Percentiles rank a stretch among this genome's conserved stretches.
Conservation (phyloP, 1,284 basidiomycete species). For the Cutaneotrichosporon sp. region DNA sequence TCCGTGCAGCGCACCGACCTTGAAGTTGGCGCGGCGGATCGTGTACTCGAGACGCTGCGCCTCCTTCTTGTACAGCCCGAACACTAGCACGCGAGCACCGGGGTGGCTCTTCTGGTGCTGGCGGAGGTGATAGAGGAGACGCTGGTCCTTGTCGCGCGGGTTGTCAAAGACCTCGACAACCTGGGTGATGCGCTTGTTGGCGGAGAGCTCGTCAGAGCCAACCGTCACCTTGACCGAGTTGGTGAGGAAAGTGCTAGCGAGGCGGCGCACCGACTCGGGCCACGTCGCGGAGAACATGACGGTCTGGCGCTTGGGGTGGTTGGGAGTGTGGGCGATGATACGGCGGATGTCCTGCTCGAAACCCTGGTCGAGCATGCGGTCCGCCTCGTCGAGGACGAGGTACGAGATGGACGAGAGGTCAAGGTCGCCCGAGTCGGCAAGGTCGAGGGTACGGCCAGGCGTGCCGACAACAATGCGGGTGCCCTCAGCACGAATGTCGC, state of each 20-base stretch:
- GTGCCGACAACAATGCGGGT: conserved; percentile 87
- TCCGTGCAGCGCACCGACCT: conserved; percentile 86
- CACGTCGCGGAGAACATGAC: conserved; percentile 99
- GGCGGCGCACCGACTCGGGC: conserved; percentile 90
- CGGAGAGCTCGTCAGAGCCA: conserved; percentile 90
- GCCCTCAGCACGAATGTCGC: conserved; percentile 60
- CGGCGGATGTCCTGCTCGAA: conserved; percentile 97
- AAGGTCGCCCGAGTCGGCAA: conserved; percentile 78
- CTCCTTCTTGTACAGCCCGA: conserved; percentile 98
- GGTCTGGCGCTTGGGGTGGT: conserved; percentile 67
- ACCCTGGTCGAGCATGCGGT: conserved; percentile 97
- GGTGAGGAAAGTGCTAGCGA: conserved; percentile 87
- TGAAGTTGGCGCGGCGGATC: conserved; percentile 74
- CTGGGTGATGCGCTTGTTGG: conserved; percentile 81
- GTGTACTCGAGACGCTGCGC: conserved; percentile 83
- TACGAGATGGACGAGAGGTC: conserved; percentile 85
- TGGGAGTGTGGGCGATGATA: conserved; percentile 80
- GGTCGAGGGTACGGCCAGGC: conserved; percentile 86
- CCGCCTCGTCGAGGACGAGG: conserved; percentile 94
- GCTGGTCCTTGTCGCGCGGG: conserved; percentile 77
- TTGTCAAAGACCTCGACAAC: conserved; percentile 87
- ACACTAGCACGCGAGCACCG: conserved; percentile 73
- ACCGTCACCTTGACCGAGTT: conserved; percentile 89
- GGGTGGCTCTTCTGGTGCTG: conserved; percentile 61
- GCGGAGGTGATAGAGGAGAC: conserved; percentile 66